A percentile compares a stretch with the other conserved stretches of the same genome.
Conservation (phyloP, 306 rosid species). For the Vigna angularis region DNA sequence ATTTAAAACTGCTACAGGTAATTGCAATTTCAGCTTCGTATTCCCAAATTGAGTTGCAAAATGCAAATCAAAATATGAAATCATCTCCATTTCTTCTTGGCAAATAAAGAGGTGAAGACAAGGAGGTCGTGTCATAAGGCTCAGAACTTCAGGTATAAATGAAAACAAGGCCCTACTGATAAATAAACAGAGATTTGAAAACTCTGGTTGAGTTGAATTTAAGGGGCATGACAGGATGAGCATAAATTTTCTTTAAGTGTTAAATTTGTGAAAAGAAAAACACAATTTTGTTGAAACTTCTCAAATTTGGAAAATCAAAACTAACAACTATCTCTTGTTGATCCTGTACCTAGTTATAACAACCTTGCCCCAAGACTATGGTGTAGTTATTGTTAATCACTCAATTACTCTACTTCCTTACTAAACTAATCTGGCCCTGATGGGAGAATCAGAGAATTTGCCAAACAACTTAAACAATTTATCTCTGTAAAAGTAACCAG, state of each 20-base stretch:
- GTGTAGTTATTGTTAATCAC: not conserved
- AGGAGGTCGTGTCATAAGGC: not conserved
- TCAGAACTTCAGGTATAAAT: not conserved
- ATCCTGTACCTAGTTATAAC: not conserved
- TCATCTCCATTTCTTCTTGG: conserved; percentile 16
- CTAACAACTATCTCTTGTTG: not conserved
- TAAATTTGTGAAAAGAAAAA: not conserved
- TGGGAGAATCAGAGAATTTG: not conserved
- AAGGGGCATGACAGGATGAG: too few relatives aligned
- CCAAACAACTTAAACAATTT: not conserved
- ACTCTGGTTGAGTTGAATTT: not conserved
- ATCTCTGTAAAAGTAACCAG: not conserved
- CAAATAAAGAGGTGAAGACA: conserved; percentile 6
- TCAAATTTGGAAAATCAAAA: not conserved
- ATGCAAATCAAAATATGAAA: not conserved
- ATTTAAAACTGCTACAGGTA: conserved; percentile 9
- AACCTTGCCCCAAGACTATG: not conserved
- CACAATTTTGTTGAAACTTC: not conserved
- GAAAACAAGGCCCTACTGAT: not conserved
- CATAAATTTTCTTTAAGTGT: not conserved
- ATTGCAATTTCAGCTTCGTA: conserved; percentile 10
- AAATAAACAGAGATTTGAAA: not conserved
- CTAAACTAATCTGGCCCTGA: not conserved
- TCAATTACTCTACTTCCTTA: not conserved
- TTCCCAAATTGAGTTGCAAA: not conserved